These are phyloP conservation scores for Shiraia sp. DNA, from an alignment of 2,329 filamentous ascomycete genomes.

Conservation along the genomic window DNA sequence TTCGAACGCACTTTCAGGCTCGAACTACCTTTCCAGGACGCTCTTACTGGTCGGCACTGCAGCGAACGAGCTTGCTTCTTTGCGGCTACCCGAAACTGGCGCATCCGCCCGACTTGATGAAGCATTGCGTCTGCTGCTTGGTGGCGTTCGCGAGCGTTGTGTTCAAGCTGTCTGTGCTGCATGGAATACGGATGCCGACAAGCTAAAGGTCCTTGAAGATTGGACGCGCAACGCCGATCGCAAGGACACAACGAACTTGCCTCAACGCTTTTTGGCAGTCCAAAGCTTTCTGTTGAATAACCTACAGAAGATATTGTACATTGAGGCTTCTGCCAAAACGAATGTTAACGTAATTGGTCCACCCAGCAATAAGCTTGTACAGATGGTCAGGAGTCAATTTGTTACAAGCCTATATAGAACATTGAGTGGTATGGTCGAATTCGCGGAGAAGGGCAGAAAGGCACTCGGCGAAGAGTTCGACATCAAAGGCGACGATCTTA, in stretches of 20 bases:
- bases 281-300: constrained; percentile 80
- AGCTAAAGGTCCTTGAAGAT: constrained; percentile 89
- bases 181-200: constrained; percentile 92
- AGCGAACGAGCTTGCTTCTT: constrained; percentile 79
- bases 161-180: constrained; percentile 83
- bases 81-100: constrained; percentile 67
- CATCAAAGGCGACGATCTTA: constrained; percentile 56
- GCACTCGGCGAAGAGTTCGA: constrained; percentile 62
- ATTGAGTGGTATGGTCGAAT: constrained; percentile 94
- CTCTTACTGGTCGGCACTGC: constrained; percentile 82
- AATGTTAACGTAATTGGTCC: constrained; percentile 81
- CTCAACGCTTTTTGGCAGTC: constrained; percentile 80
- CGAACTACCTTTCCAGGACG: constrained; percentile 84
- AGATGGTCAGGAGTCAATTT: constrained; percentile 90
- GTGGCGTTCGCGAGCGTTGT: constrained; percentile 78
- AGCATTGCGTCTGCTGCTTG: constrained; percentile 74
- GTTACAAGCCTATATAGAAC: constrained; percentile 93
- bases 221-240: constrained; percentile 85
- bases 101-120: constrained; percentile 61
- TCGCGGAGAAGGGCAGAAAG: constrained; percentile 76
- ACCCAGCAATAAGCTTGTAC: constrained; percentile 82
- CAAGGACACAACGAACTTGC: constrained; percentile 89
- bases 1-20: constrained; percentile 89
- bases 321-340: constrained; percentile 79
- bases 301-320: constrained; percentile 94